Conservation (phyloP, 495 filamentous ascomycete genomes). For the Lindgomyces ingoldianus region DNA sequence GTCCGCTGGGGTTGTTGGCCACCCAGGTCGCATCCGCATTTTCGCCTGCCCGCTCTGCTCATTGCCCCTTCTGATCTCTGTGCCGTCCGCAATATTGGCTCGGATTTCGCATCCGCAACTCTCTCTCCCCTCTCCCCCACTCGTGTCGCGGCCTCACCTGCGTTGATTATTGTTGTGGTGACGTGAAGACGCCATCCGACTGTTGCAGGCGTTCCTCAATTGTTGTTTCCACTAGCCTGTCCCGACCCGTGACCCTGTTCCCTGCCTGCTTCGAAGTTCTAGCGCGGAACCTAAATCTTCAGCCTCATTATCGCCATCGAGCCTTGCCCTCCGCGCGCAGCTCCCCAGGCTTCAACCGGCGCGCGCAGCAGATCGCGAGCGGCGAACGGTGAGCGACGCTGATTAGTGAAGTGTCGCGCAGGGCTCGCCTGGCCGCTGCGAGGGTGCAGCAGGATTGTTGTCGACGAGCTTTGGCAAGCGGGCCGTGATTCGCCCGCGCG, state of each 20-base stretch:
- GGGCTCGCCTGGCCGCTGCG: too few relatives aligned
- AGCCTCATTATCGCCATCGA: slow-evolving; percentile 18
- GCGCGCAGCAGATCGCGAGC: slow-evolving; percentile 1
- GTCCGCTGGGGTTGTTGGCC: background rate
- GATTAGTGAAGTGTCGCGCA: too few relatives aligned
- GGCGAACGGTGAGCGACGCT: background rate
- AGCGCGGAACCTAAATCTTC: slow-evolving; percentile 15
- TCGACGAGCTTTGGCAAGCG: background rate
- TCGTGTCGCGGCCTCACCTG: background rate
- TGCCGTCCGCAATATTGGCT: slow-evolving; percentile 22
- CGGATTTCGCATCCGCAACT: slow-evolving; percentile 3
- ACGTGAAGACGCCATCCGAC: too few relatives aligned
- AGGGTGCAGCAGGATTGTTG: background rate
- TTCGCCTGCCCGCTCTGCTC: slow-evolving; percentile 18
- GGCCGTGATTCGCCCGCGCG: background rate
- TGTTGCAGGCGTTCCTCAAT: too few relatives aligned
- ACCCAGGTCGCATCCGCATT: background rate
- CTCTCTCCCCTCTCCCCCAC: background rate
- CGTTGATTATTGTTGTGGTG: too few relatives aligned
- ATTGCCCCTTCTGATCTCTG: slow-evolving; percentile 9
- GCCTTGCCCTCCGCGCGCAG: background rate
- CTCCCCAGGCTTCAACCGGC: slow-evolving; percentile 1
- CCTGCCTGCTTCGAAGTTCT: slow-evolving; percentile 19
- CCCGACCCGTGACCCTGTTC: slow-evolving; percentile 2
- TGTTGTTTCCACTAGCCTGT: too few relatives aligned